Evolutionary conservation across 2,329 filamentous ascomycete species (phyloP), one percentile per base, ranked within the genome.

Genomic region (Sporothrix sp.): DNA sequence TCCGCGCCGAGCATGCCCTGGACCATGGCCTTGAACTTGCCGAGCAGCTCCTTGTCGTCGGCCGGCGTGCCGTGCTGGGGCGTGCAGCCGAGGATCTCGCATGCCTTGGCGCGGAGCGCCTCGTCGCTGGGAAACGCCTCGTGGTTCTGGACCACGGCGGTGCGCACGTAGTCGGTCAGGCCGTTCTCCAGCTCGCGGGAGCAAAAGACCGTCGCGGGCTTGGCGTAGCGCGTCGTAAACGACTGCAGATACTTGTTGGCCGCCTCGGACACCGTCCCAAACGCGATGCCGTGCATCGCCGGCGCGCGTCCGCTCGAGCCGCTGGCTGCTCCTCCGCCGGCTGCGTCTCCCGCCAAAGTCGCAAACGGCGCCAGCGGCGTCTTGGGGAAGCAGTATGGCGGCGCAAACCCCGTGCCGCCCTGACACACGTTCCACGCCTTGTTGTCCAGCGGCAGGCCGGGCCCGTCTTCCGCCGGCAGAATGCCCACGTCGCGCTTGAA

Each of bases 401-500:
- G 75, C 7, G 71, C 71, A 58, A 80, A 79, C 3, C 76, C 76
- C 0, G 72, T 69, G 6, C 75, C 74, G 21, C 76, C 75, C 36
- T 72, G 69, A n/a, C 64, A 60, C 2, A 73, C 55, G 40, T 68
- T 68, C 76, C 76, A 79, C 0, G 66, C 61, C 7, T 61, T 54
- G 21, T 62, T 65, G 2, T 60, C 55, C 1, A 52, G 16, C 0
- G 69, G 66, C 0, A 81, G 66, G 2, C 76, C 76, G 0, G 76
- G 76, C 0, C 77, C 74, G 4, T 67, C 63, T 9, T 69, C 66
- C n/a, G 68, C 62, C 1, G 67, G 65, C 3, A 74, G 61, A 27
- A 82, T 73, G 16, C 76, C 76, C 1, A 67, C 69, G 43, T 78
- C 71, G 10, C 76, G 71, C 62, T 83, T 82, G 66, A 83, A 82